Conservation (phyloP, 1,284 basidiomycete species). For the Irpex sp. region DNA sequence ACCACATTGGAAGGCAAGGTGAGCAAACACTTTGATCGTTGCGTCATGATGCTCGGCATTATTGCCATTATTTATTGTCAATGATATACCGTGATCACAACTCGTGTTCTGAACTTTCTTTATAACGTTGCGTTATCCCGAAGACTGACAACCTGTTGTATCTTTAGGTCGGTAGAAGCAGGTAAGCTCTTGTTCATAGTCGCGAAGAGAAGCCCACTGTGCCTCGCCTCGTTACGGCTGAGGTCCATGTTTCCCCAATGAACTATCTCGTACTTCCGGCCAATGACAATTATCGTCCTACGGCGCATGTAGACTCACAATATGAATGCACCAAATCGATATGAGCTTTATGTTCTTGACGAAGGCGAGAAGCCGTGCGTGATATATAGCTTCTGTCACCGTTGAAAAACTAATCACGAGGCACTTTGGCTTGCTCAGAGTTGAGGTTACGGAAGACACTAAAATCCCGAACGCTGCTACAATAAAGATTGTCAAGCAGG, state of each 20-base stretch:
- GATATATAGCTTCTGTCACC: neutral
- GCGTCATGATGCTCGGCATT: slow-evolving; percentile 42
- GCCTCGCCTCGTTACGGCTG: no score
- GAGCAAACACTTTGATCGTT: slow-evolving; percentile 11
- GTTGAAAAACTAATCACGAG: slow-evolving; percentile 3
- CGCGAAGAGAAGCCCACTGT: neutral
- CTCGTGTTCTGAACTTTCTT: slow-evolving; percentile 31
- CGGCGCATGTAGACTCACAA: slow-evolving; percentile 10
- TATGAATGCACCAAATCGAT: slow-evolving; percentile 91
- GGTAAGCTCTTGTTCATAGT: neutral
- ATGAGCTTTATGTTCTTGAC: slow-evolving; percentile 88
- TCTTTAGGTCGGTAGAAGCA: neutral
- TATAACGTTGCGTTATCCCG: neutral
- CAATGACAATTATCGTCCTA: neutral
- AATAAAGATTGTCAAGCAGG: slow-evolving; percentile 92
- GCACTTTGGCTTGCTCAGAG: slow-evolving; percentile 41
- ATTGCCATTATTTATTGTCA: slow-evolving; percentile 67
- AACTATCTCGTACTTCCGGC: neutral
- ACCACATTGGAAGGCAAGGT: slow-evolving; percentile 12
- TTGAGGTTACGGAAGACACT: slow-evolving; percentile 92
- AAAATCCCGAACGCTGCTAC: slow-evolving; percentile 98
- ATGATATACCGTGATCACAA: slow-evolving; percentile 57
- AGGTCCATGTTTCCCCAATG: neutral
- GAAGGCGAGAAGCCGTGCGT: slow-evolving; percentile 92
- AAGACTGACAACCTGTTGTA: neutral